Percentiles rank a stretch among this genome's conserved stretches.
phyloP scores from a whole-genome alignment of 2,329 filamentous ascomycete species.

The Talaromyces sp. region DNA sequence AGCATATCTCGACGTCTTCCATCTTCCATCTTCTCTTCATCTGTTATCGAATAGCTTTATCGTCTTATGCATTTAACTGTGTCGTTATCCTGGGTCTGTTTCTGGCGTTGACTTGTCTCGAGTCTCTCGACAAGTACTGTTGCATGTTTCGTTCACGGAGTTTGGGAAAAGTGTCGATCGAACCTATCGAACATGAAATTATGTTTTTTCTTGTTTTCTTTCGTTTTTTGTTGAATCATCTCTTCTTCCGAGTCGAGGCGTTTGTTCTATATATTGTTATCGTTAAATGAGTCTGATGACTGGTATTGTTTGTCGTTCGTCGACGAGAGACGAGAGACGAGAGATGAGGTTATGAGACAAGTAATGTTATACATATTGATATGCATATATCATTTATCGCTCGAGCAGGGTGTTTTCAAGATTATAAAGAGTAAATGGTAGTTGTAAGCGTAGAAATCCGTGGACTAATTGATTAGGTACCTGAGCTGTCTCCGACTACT shows the following conservation, averaged over 20 bases:
- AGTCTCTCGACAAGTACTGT: conserved; percentile 3
- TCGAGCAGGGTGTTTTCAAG: neutral
- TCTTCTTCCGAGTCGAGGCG: conserved; percentile 22
- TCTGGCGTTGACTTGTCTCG: conserved; percentile 8
- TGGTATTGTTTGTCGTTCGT: neutral
- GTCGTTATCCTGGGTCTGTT: neutral
- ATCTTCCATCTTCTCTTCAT: conserved; percentile 3
- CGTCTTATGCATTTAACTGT: conserved; percentile 17
- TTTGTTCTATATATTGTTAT: conserved; percentile 17
- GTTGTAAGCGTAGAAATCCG: neutral
- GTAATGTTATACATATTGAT: conserved; percentile 12
- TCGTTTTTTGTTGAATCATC: conserved; percentile 20
- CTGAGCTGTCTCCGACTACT: neutral
- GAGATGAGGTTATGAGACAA: conserved; percentile 18
- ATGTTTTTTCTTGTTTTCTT: conserved; percentile 3
- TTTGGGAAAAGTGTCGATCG: conserved; percentile 17
- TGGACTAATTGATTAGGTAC: neutral
- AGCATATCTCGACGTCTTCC: conserved; percentile 3
- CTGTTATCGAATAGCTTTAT: conserved; percentile 12
- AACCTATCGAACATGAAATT: neutral
- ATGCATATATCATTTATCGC: neutral
- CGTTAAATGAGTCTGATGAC: conserved; percentile 4
- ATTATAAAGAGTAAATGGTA: neutral
- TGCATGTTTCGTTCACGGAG: conserved; percentile 19
- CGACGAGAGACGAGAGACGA: conserved; percentile 6